Percentiles rank a stretch among this genome's conserved stretches.
Evolutionary conservation across 2,329 filamentous ascomycete genomes (phyloP).

Genomic region (Dothidotthia symphoricarpi): DNA sequence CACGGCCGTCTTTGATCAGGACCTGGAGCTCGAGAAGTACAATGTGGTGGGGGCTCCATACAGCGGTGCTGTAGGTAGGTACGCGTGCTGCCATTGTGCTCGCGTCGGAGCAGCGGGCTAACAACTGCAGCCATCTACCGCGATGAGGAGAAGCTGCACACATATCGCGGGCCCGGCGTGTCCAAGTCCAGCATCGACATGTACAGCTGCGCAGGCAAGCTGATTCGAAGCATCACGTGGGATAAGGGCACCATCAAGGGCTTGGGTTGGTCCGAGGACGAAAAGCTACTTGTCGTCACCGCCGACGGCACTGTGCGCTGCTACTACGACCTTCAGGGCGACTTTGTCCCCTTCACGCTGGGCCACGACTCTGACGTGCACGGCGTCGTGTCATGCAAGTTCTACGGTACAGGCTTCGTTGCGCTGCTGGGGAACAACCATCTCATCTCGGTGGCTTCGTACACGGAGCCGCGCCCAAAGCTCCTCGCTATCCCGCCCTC

Average conservation of each 20-base stretch:
- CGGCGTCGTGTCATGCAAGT: slow-evolving; percentile 83
- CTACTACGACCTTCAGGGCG: slow-evolving; percentile 87
- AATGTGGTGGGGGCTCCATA: slow-evolving; percentile 88
- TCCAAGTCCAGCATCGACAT: slow-evolving; percentile 86
- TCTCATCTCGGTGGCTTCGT: slow-evolving; percentile 81
- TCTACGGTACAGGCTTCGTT: slow-evolving; percentile 91
- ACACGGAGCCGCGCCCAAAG: slow-evolving; percentile 86
- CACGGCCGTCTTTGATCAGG: slow-evolving; percentile 86
- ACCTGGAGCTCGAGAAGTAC: slow-evolving; percentile 93
- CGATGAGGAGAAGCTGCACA: slow-evolving; percentile 79
- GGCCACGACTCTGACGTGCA: slow-evolving; percentile 85
- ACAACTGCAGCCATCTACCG: slow-evolving; percentile 72
- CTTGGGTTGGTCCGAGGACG: slow-evolving; percentile 94
- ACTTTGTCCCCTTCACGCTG: slow-evolving; percentile 91
- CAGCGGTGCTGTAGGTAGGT: slow-evolving; percentile 83
- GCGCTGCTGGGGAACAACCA: slow-evolving; percentile 86
- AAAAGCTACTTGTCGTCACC: slow-evolving; percentile 83
- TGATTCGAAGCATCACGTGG: slow-evolving; percentile 84
- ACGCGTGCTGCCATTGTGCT: slow-evolving; percentile 6
- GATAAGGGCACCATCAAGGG: slow-evolving; percentile 85
- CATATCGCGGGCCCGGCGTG: slow-evolving; percentile 69
- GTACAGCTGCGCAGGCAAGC: slow-evolving; percentile 88
- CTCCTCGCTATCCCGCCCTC: slow-evolving; percentile 73
- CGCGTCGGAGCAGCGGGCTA: not conserved
- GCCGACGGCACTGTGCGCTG: slow-evolving; percentile 87